Evolutionary conservation across 805 yeast genomes (phyloP).

Genomic region (Barnettozyma pratensis): DNA sequence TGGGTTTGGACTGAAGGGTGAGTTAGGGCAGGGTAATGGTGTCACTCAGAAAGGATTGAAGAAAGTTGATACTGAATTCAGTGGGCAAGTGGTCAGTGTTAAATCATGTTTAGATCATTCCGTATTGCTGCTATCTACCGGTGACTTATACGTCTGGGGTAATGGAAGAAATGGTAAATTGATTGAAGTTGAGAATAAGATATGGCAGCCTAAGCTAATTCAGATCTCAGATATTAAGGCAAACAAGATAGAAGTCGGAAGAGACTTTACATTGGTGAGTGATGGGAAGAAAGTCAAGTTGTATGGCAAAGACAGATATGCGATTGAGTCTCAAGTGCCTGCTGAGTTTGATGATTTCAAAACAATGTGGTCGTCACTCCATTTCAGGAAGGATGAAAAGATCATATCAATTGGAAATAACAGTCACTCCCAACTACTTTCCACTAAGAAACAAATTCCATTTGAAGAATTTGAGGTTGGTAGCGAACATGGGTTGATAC

Average conservation of each 20-base stretch:
- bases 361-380: slow-evolving; percentile 81
- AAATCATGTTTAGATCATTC: slow-evolving; percentile 43
- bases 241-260: slow-evolving; percentile 34
- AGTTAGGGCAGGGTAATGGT: slow-evolving; percentile 50
- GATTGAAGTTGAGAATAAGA: slow-evolving; percentile 19
- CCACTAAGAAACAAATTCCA: background rate
- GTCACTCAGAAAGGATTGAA: slow-evolving; percentile 5
- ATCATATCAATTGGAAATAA: slow-evolving; percentile 65
- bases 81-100: slow-evolving; percentile 13
- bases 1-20: slow-evolving; percentile 72
- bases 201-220: slow-evolving; percentile 13
- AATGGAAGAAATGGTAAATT: slow-evolving; percentile 57
- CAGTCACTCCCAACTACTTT: slow-evolving; percentile 62
- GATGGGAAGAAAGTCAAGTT: slow-evolving; percentile 18
- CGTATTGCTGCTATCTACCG: slow-evolving; percentile 34
- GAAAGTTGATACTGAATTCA: slow-evolving; percentile 10
- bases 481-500: slow-evolving; percentile 77
- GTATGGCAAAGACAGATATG: slow-evolving; percentile 33
- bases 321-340: slow-evolving; percentile 5
- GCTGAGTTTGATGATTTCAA: slow-evolving; percentile 24
- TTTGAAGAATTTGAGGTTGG: slow-evolving; percentile 45
- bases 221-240: background rate
- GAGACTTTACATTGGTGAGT: slow-evolving; percentile 50
- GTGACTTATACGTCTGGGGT: slow-evolving; percentile 62
- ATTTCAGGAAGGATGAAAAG: slow-evolving; percentile 31